A percentile compares a stretch with the other conserved stretches of the same genome.
These are phyloP conservation scores for Phytophthora pluvialis DNA, from an alignment of 352 stramenopile genomes.

Conservation along the genomic window DNA sequence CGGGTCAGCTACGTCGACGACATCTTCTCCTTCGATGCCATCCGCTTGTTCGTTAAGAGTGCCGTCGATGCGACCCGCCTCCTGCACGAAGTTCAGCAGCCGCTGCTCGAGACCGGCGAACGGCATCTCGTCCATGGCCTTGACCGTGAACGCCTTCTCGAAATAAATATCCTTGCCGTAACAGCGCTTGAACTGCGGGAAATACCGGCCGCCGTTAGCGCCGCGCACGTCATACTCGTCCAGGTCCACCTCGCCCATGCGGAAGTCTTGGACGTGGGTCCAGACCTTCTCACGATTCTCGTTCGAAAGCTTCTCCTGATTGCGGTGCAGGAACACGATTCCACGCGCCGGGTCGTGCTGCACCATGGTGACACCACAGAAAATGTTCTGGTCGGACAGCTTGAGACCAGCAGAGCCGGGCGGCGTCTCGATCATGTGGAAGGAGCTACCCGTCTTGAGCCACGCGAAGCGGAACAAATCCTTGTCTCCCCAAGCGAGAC, in stretches of 20 bases:
- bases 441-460: conserved; percentile 67
- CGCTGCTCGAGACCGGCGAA: conserved; percentile 53
- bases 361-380: conserved; percentile 77
- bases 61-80: conserved; percentile 44
- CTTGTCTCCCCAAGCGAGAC: conserved; percentile 79
- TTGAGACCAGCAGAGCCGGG: conserved; percentile 55
- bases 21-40: conserved; percentile 23
- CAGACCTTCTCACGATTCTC: conserved; percentile 49
- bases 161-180: conserved; percentile 79
- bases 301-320: conserved; percentile 59
- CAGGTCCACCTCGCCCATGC: conserved; percentile 33
- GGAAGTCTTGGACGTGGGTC: conserved; percentile 62
- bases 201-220: conserved; percentile 61
- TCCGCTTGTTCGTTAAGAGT: conserved; percentile 21
- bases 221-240: conserved; percentile 64
- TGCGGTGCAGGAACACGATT: conserved; percentile 72
- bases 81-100: conserved; percentile 48
- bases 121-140: conserved; percentile 42
- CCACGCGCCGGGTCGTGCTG: conserved; percentile 57
- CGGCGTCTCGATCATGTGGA: conserved; percentile 64
- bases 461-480: conserved; percentile 83
- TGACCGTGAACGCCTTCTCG: conserved; percentile 59
- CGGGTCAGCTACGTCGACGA: conserved; percentile 24
- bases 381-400: conserved; percentile 51
- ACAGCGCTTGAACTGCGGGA: conserved; percentile 62